Base-by-base conservation (phyloP, 495 filamentous ascomycete species). In the Glonium stellatum region DNA sequence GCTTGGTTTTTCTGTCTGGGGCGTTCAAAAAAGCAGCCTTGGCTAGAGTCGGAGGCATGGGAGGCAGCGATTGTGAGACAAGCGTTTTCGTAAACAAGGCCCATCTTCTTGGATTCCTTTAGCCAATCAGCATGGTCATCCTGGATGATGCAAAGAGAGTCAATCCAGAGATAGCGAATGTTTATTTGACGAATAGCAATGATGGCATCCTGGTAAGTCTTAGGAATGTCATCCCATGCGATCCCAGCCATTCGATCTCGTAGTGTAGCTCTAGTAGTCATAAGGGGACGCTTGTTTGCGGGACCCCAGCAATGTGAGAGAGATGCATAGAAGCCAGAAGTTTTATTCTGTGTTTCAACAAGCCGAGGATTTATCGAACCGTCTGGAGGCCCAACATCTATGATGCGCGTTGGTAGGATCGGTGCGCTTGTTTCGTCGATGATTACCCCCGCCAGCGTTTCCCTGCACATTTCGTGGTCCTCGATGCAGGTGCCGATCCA, bases 151-250 rank as follows among this genome's bases (percentile, higher is more conserved):
- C 61, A 64, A 5, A 64, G 44, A 1, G 48, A 37, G 54, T 61
- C 58, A 22, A 65, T 61, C 58, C 62, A 61, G n/a, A 65, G 54
- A 42, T 58, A 65, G 34, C 53, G n/a, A 23, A 65, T 31, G 22
- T 49, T 37, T 11, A 64, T 23, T 11, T 36, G 37, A 34, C 54
- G 62, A 19, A 58, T 61, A 23, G 41, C 62, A 36, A 25, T 41
- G 25, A 61, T 54, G 25, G 58, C 62, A 42, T 61, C 54, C 39
- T 54, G 58, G 27, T 58, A 57, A 12, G 50, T 34, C 46, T 49
- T 57, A 36, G 58, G 54, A 1, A 61, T 47, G 4, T 8, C 13
- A 8, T 42, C 39, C 51, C 50, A 64, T 27, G 56, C 19, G 10
- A 60, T 60, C 4, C 51, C 35, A 2, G 57, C 18, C 27, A 52